Evolutionary conservation across 2,329 filamentous ascomycete species (phyloP).

Genomic region (Colletotrichum scovillei): DNA sequence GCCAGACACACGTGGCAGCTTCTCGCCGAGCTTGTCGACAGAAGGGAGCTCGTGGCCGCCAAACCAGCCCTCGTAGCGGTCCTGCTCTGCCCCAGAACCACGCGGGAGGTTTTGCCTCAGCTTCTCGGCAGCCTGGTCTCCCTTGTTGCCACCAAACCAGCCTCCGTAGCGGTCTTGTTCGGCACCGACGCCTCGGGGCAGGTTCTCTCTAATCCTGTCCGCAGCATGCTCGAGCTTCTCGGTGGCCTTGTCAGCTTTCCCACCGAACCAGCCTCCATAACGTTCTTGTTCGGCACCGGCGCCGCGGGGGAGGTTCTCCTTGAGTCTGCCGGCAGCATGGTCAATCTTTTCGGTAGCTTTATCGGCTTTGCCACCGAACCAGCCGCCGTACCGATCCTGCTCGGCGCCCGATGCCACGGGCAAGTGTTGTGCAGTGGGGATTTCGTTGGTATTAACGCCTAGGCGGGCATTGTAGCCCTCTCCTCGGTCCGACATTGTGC

Average conservation of each 20-base stretch:
- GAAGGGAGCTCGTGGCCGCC: slow-evolving; percentile 35
- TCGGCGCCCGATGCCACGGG: slow-evolving; percentile 29
- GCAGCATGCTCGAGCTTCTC: not conserved
- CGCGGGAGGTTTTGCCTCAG: slow-evolving; percentile 1
- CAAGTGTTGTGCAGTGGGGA: slow-evolving; percentile 22
- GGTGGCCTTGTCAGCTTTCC: slow-evolving; percentile 13
- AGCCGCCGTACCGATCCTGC: slow-evolving; percentile 29
- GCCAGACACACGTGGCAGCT: slow-evolving; percentile 28
- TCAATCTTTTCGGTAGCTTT: slow-evolving; percentile 23
- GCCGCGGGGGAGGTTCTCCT: slow-evolving; percentile 23
- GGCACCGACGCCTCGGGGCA: slow-evolving; percentile 27
- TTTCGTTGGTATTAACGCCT: slow-evolving; percentile 29
- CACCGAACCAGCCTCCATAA: slow-evolving; percentile 38
- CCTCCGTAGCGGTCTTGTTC: slow-evolving; percentile 35
- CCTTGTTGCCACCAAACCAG: slow-evolving; percentile 35
- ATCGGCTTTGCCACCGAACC: slow-evolving; percentile 25
- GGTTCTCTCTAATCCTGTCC: not conserved
- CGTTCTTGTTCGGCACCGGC: slow-evolving; percentile 41
- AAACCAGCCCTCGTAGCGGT: slow-evolving; percentile 39
- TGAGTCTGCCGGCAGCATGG: not conserved
- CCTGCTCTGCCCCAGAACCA: slow-evolving; percentile 39
- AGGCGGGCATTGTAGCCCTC: slow-evolving; percentile 37
- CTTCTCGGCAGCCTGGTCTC: not conserved
- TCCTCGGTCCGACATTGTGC: slow-evolving; percentile 38
- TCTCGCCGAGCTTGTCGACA: not conserved